These are phyloP conservation scores for Nephromyces sp. DNA, from an alignment of 169 alveolate genomes.

Conservation along the genomic window DNA sequence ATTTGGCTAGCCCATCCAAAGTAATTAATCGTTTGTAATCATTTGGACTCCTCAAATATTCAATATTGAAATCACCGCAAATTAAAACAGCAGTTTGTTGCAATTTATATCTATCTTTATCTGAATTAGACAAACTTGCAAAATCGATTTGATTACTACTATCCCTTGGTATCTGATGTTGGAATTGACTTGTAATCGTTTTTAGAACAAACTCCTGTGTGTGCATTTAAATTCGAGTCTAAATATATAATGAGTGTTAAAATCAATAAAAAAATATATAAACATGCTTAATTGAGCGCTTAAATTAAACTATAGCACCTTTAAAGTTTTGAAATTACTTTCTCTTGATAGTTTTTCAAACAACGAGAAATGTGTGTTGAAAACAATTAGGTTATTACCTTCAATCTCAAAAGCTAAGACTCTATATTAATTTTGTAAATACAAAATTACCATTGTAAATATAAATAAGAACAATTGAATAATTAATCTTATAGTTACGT, in stretches of 20 bases:
- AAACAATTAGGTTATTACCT: not conserved
- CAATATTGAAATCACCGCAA: conserved; percentile 29
- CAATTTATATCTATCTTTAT: conserved; percentile 1
- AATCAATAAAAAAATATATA: no score
- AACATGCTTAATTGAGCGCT: no score
- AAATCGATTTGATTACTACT: no score
- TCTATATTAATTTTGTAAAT: not conserved
- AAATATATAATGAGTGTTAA: no score
- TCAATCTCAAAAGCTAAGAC: no score
- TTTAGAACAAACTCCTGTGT: no score
- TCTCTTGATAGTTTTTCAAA: conserved; percentile 1
- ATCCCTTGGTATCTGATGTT: no score
- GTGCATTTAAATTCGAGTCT: no score
- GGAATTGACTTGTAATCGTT: no score
- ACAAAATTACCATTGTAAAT: not conserved
- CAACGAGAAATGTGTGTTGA: conserved; percentile 21
- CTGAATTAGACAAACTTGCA: not conserved
- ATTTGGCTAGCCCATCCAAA: conserved; percentile 7
- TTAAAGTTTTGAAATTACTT: not conserved
- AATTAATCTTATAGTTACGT: not conserved
- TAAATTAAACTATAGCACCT: no score
- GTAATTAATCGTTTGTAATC: conserved; percentile 6
- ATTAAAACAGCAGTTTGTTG: conserved; percentile 7
- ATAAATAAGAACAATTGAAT: not conserved
- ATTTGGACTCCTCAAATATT: conserved; percentile 6